Conservation (phyloP, 1,139 yeast genomes). For the Schwanniomyces etchellsii region DNA sequence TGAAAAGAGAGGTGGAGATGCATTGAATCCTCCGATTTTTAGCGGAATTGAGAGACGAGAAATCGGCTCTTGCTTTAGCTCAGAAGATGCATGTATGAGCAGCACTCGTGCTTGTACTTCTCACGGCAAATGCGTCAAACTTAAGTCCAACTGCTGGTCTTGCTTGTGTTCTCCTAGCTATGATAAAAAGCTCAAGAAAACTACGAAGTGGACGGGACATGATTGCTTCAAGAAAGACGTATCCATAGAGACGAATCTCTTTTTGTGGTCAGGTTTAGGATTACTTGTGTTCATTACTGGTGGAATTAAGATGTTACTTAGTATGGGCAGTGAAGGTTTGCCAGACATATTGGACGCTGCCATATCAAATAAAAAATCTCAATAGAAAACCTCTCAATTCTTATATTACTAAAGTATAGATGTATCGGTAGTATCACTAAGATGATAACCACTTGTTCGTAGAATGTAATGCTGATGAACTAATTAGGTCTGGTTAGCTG, state of each 20-base stretch:
- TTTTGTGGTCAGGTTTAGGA: slow-evolving; percentile 59
- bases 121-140: slow-evolving; percentile 54
- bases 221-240: slow-evolving; percentile 66
- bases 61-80: slow-evolving; percentile 26
- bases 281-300: slow-evolving; percentile 41
- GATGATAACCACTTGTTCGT: too few species aligned
- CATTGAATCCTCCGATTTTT: slow-evolving; percentile 8
- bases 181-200: slow-evolving; percentile 39
- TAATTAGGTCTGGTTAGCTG: too few species aligned
- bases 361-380: slow-evolving; percentile 34
- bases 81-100: slow-evolving; percentile 49
- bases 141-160: slow-evolving; percentile 40
- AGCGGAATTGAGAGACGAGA: slow-evolving; percentile 6
- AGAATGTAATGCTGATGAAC: too few species aligned
- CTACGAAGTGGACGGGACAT: slow-evolving; percentile 63
- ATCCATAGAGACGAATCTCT: slow-evolving; percentile 56
- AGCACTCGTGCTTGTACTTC: slow-evolving; percentile 53
- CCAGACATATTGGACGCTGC: slow-evolving; percentile 68
- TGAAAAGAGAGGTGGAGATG: slow-evolving; percentile 19
- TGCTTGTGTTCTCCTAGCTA: slow-evolving; percentile 55
- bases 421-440: too few species aligned
- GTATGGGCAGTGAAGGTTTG: slow-evolving; percentile 54
- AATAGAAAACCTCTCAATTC: slow-evolving; percentile 2
- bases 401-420: too few species aligned
- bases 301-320: slow-evolving; percentile 49